These are phyloP conservation scores for Calonectria henricotiae DNA, from an alignment of 2,329 filamentous ascomycete species.

Conservation along the genomic window DNA sequence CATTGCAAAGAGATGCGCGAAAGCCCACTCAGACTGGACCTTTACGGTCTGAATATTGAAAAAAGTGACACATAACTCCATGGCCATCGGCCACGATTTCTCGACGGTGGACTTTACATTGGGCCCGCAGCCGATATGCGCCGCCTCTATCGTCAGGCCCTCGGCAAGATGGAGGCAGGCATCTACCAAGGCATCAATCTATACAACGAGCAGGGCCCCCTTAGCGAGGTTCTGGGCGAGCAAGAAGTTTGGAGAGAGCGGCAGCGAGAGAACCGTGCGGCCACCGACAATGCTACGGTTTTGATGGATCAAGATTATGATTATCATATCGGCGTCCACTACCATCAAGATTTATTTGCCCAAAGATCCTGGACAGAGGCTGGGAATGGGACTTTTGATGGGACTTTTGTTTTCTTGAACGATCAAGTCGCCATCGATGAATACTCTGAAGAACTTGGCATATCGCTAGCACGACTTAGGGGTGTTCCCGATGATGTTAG, in stretches of 20 bases:
- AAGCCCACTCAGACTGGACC: conserved; percentile 44
- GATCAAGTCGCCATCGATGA: neutral
- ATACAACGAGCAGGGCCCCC: conserved; percentile 45
- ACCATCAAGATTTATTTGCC: neutral
- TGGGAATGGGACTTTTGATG: neutral
- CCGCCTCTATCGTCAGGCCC: conserved; percentile 41
- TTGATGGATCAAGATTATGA: neutral
- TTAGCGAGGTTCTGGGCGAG: conserved; percentile 49
- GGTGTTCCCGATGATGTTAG: neutral
- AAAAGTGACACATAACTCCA: conserved; percentile 27
- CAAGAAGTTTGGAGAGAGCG: conserved; percentile 57
- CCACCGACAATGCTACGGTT: neutral
- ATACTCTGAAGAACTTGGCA: neutral
- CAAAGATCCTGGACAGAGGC: neutral
- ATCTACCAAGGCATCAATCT: neutral
- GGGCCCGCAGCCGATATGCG: conserved; percentile 45
- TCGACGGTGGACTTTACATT: conserved; percentile 47
- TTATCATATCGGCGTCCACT: neutral
- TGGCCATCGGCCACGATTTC: conserved; percentile 43
- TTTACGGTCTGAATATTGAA: conserved; percentile 50
- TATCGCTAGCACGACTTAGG: neutral
- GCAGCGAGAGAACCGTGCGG: neutral
- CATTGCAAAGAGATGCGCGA: conserved; percentile 50
- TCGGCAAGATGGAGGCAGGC: conserved; percentile 38
- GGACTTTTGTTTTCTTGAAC: neutral